Evolutionary conservation across 805 yeast species (phyloP), one percentile per base, ranked within the genome.

Genomic region (Tetrapisispora fleetii): DNA sequence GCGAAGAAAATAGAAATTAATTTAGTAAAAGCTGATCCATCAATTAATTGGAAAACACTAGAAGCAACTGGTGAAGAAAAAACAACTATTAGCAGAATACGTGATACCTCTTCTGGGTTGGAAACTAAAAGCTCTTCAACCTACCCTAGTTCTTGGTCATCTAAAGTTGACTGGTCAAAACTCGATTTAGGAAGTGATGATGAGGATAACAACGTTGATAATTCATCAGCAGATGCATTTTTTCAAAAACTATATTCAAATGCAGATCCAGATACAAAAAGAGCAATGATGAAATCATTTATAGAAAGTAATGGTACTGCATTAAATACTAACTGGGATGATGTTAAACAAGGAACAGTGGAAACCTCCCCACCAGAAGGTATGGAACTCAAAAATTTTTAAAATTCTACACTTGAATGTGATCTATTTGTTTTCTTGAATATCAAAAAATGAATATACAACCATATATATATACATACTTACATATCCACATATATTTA

Each of bases 251-350:
- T 93, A 11, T 93, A 84, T 67, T 74, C 75, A 27, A 81, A 76
- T 54, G 91, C 95, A 0, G 95, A 89, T 61, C 93, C 85, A 8
- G 96, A 93, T 58, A 83, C 95, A 1, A 73, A 72, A 55, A 73
- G 95, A 46, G 99, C 99, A 1, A 93, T 93, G 98, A 84, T 87
- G 95, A 93, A 93, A 69, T 86, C 96, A 47, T 93, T 78, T 58
- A 73, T 79, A n/a, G 96, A 93, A 67, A 85, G 95, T 56, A 84
- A 85, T 57, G 99, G 99, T 19, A 93, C 99, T 0, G 79, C 95
- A 1, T 71, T 93, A 50, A 86, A 95, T 42, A 93, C 99, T 4
- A 85, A 87, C 61, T 93, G 99, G 99, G 76, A 69, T 11, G 95
- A 88, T 51, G 98, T 95, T 2, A 72, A 78, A 37, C 72, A 76